Evolutionary conservation across 345 rosid species (phyloP), one percentile per base, ranked within the genome.

Genomic region (Turritis glabra): DNA sequence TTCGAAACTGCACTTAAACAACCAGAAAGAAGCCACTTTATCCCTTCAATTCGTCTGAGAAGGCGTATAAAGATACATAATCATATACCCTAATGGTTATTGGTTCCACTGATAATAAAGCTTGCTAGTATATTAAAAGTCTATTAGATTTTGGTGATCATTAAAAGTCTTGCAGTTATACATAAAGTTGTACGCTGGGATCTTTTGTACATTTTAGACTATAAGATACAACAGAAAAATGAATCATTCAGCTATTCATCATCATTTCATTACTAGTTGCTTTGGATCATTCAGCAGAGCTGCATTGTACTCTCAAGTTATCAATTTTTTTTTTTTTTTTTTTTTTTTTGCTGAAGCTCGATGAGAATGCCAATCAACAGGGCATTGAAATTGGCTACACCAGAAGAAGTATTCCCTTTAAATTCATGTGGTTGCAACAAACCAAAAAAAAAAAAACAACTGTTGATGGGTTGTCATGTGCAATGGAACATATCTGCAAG

Each of bases 391-490:
- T 6, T 18, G 67, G 67, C 19, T 17, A 57, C 61, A 74, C 53
- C 65, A 64, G 18, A 65, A 32, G 50, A 64, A 27, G 77, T 76
- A 62, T 62, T 69, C 41, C 63, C 58, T 61, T 61, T 62, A 76
- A 69, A 14, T 44, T 62, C 65, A 69, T 33, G 66, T 69, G 48
- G 44, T 25, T 33, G 8, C 21, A 1, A 37, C 3, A 44, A 5
- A n/a, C n/a, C n/a, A 8, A 32, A 32, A 10, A 41, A 38, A 6
- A 4, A 32, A 9, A 22, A 32, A 23, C 7, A 58, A 27, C 9
- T 13, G 2, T 63, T 47, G 62, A 72, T 37, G 14, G 19, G 19
- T 2, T 12, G 58, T 69, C 75, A 76, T 76, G 80, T 76, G 75
- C 75, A 46, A 30, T 25, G 38, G 50, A 56, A 25, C 6, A 11